phyloP scores from a whole-genome alignment of 176 grass and related monocot genomes.

The Saccharum spontaneum region DNA sequence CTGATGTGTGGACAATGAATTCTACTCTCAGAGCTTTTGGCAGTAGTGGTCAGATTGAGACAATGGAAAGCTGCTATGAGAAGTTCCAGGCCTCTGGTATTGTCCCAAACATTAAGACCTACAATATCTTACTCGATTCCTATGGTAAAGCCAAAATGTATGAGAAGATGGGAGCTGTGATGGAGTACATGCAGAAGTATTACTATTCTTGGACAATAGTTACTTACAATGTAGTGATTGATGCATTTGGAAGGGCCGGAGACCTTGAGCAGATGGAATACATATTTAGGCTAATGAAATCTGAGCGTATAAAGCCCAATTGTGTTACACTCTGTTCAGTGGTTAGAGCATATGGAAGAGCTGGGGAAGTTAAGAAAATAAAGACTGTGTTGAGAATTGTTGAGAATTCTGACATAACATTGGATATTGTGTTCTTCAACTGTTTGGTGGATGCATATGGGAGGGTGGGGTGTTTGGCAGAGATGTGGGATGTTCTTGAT shows the following conservation, averaged over 20 bases:
- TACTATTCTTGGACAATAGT: slow-evolving; percentile 94
- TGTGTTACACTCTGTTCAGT: slow-evolving; percentile 91
- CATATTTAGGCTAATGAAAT: slow-evolving; percentile 96
- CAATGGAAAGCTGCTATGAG: slow-evolving; percentile 90
- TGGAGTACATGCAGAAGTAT: slow-evolving; percentile 98
- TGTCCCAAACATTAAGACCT: slow-evolving; percentile 85
- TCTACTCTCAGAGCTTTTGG: slow-evolving; percentile 86
- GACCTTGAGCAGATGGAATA: slow-evolving; percentile 92
- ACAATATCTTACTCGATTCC: slow-evolving; percentile 92
- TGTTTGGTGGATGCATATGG: slow-evolving; percentile 96
- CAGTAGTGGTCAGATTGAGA: slow-evolving; percentile 82
- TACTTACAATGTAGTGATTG: slow-evolving; percentile 92
- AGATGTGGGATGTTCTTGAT: slow-evolving; percentile 83
- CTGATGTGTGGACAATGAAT: slow-evolving; percentile 99
- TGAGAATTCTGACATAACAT: slow-evolving; percentile 81
- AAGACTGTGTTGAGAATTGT: slow-evolving; percentile 59
- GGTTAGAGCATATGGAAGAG: slow-evolving; percentile 83
- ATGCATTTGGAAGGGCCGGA: slow-evolving; percentile 82
- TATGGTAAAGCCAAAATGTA: slow-evolving; percentile 95
- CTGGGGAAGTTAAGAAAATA: slow-evolving; percentile 70
- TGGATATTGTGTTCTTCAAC: slow-evolving; percentile 91
- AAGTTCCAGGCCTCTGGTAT: slow-evolving; percentile 90
- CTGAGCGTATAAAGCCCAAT: slow-evolving; percentile 90
- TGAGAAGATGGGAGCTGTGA: slow-evolving; percentile 95
- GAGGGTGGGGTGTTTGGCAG: slow-evolving; percentile 74